phyloP scores from a whole-genome alignment of 306 rosid genomes.

The Acmispon strigosus region DNA sequence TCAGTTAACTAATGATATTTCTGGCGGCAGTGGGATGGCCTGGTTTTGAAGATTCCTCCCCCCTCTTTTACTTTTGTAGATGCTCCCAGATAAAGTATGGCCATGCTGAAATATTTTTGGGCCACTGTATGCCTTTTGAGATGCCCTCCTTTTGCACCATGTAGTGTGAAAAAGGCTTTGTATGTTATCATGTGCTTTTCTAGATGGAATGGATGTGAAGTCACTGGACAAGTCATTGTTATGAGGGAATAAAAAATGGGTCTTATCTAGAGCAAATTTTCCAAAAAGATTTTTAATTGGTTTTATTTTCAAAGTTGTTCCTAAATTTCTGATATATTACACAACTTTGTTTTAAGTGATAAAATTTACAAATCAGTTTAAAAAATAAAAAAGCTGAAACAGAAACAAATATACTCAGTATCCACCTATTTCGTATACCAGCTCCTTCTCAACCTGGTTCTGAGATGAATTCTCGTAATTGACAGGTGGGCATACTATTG shows the following conservation, averaged over 20 bases:
- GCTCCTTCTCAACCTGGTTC: conserved; percentile 10
- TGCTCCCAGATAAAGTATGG: neutral
- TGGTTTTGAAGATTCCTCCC: neutral
- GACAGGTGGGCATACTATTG: conserved; percentile 76
- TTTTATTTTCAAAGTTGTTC: neutral
- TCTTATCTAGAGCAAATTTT: neutral
- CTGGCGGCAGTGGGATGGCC: neutral
- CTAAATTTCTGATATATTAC: neutral
- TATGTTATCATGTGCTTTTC: neutral
- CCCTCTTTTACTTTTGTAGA: neutral
- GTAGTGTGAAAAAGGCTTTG: neutral
- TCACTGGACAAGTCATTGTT: neutral
- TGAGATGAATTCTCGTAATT: conserved; percentile 21
- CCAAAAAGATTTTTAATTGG: neutral
- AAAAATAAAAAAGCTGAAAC: neutral
- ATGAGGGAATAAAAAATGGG: neutral
- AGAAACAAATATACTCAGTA: neutral
- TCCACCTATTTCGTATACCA: neutral
- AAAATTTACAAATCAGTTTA: neutral
- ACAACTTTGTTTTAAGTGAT: neutral
- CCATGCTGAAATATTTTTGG: neutral
- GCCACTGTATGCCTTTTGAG: neutral
- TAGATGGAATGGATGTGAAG: neutral
- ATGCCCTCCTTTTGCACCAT: neutral
- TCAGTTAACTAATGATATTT: neutral